A percentile compares a stretch with the other conserved stretches of the same genome.
Evolutionary conservation across 805 yeast species (phyloP).

Genomic region (Saccharomycopsis javanensis): DNA sequence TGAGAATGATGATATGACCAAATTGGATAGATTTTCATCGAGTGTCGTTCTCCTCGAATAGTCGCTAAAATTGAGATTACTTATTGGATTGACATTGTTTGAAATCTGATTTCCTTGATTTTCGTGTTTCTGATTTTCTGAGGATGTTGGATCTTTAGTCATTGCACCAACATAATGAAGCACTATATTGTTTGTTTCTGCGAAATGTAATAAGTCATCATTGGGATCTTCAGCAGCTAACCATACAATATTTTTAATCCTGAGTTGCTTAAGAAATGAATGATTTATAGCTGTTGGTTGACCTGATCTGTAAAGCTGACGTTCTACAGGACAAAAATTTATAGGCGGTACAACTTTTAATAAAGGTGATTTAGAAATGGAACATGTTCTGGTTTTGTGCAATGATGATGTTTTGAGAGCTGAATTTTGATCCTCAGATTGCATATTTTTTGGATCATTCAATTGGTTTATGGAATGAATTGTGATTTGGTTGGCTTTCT

Average conservation of each 20-base stretch:
- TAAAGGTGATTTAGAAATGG: constrained; percentile 45
- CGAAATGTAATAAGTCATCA: constrained; percentile 76
- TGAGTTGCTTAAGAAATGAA: constrained; percentile 66
- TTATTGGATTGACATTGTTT: not conserved
- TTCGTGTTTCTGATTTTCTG: not conserved
- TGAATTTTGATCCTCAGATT: not conserved
- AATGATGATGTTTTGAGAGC: not conserved
- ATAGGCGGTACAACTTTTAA: constrained; percentile 81
- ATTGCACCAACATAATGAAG: constrained; percentile 65
- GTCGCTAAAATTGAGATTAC: not conserved
- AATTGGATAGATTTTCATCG: not conserved
- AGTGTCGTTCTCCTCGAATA: not conserved
- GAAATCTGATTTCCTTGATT: not conserved
- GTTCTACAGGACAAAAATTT: constrained; percentile 92
- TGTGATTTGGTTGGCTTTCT: not conserved
- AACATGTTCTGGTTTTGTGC: constrained; percentile 18
- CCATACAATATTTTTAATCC: constrained; percentile 81
- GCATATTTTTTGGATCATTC: not conserved
- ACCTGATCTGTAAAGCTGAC: constrained; percentile 78
- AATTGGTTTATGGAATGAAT: constrained; percentile 8
- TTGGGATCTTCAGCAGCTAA: constrained; percentile 92
- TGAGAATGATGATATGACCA: not conserved
- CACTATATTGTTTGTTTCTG: constrained; percentile 59
- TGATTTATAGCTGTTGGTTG: constrained; percentile 93
- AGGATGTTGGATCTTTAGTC: not conserved